phyloP scores from a whole-genome alignment of 768 basidiomycete species.

The Lyophyllum decastes region DNA sequence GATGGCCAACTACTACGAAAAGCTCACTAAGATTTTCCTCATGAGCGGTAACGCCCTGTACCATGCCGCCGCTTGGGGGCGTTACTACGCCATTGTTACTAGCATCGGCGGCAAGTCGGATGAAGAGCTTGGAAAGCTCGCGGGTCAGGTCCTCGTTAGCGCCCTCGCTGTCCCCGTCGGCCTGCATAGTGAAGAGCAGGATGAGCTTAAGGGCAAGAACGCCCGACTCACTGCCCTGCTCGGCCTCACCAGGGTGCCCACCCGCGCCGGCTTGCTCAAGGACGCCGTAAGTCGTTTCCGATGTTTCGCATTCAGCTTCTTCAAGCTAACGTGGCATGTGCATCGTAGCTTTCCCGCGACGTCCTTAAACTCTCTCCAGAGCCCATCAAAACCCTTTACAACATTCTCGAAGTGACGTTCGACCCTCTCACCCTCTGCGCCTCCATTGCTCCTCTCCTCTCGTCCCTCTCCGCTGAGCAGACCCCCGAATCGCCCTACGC shows the following conservation, averaged over 20 bases:
- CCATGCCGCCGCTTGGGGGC: constrained; percentile 95
- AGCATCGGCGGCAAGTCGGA: constrained; percentile 72
- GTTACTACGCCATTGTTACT: constrained; percentile 75
- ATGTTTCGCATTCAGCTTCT: neutral
- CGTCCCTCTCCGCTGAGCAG: constrained; percentile 41
- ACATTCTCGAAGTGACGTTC: constrained; percentile 88
- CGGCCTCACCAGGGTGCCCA: constrained; percentile 81
- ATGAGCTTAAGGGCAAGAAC: constrained; percentile 61
- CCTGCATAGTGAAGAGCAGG: constrained; percentile 46
- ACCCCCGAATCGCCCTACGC: constrained; percentile 57
- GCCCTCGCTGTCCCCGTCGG: constrained; percentile 93
- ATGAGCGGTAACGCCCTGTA: constrained; percentile 94
- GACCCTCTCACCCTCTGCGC: constrained; percentile 87
- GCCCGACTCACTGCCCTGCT: constrained; percentile 83
- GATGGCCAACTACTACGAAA: constrained; percentile 99
- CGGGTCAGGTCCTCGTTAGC: constrained; percentile 89
- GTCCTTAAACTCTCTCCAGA: constrained; percentile 79
- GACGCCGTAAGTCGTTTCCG: constrained; percentile 69
- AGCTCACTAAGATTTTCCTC: constrained; percentile 94
- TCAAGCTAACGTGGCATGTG: constrained; percentile 4
- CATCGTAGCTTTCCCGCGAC: constrained; percentile 70
- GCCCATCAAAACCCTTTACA: constrained; percentile 77
- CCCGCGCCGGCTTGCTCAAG: constrained; percentile 79
- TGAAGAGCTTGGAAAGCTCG: constrained; percentile 79
- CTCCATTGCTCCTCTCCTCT: constrained; percentile 77